Evolutionary conservation across 2,329 filamentous ascomycete species (phyloP).

Genomic region (Penicillium hesseltinei): DNA sequence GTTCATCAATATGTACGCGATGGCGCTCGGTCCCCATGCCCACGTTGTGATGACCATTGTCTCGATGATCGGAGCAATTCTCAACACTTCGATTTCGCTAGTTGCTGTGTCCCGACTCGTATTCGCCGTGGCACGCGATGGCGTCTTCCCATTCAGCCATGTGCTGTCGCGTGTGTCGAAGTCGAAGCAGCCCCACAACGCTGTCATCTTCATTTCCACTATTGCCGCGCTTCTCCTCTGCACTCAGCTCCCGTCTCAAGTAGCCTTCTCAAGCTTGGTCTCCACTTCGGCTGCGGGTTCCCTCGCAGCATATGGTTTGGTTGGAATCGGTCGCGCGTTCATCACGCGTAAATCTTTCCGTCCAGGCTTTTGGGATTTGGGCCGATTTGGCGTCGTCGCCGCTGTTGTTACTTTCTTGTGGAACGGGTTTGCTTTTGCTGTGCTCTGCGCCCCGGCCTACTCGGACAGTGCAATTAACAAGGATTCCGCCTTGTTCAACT

Average conservation of each 20-base stretch:
- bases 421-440: conserved; percentile 49
- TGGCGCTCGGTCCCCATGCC: conserved; percentile 21
- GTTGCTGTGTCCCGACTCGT: conserved; percentile 56
- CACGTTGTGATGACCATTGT: conserved; percentile 26
- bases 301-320: conserved; percentile 46
- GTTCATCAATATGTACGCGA: conserved; percentile 25
- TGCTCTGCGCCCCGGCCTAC: conserved; percentile 45
- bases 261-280: conserved; percentile 49
- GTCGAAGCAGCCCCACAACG: conserved; percentile 55
- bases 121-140: conserved; percentile 58
- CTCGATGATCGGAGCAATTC: conserved; percentile 19
- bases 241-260: conserved; percentile 53
- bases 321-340: conserved; percentile 45
- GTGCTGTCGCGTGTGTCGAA: conserved; percentile 52
- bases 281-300: conserved; percentile 48
- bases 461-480: conserved; percentile 21
- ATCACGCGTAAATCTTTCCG: conserved; percentile 45
- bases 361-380: conserved; percentile 46
- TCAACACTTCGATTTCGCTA: conserved; percentile 54
- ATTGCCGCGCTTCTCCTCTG: conserved; percentile 54
- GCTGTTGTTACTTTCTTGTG: conserved; percentile 46
- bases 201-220: conserved; percentile 53
- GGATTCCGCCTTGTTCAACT: conserved; percentile 27
- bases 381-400: conserved; percentile 42
- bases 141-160: conserved; percentile 54